Base-by-base conservation (phyloP, 2,329 filamentous ascomycete species). In the Chlorencoelia australis region DNA sequence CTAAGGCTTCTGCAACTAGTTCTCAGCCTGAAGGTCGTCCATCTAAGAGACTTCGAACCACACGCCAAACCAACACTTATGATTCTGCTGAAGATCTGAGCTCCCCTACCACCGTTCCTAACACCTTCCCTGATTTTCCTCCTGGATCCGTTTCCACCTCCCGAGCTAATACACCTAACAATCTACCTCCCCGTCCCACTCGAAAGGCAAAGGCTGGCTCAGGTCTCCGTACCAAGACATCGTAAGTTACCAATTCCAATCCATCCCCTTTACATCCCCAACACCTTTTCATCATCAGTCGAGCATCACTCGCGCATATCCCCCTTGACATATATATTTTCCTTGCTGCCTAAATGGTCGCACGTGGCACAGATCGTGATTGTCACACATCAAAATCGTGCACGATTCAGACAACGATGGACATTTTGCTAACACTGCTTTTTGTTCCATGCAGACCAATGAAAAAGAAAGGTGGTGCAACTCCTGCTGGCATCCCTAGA, bases 381-480 rank as follows among this genome's bases (percentile, higher is more conserved):
- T n/a, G n/a, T n/a, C n/a, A n/a, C n/a, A n/a, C n/a, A n/a, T n/a
- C n/a, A n/a, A n/a, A n/a, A n/a, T n/a, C n/a, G n/a, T n/a, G n/a
- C n/a, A n/a, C n/a, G n/a, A n/a, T n/a, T n/a, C n/a, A n/a, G n/a
- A n/a, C n/a, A n/a, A n/a, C n/a, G n/a, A n/a, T n/a, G n/a, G n/a
- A n/a, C n/a, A 40, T 45, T 37, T 36, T 20, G 43, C 48, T 53
- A 45, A 53, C 26, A 40, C 25, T 16, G 39, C 22, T 37, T 31
- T 32, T 37, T 37, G 20, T 37, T 29, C 33, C 30, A 22, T 40
- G 45, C 56, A 88, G 82, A 48, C 82, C 82, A 29, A 70, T 80
- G 59, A 88, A 88, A 65, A 85, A 82, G 64, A 81, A 79, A 59
- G 68, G 69, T 29, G 46, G 44, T 43, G 73, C 76, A 49, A 73